Evolutionary conservation across 768 basidiomycete species (phyloP).

Genomic region (Lactarius hatsudake): DNA sequence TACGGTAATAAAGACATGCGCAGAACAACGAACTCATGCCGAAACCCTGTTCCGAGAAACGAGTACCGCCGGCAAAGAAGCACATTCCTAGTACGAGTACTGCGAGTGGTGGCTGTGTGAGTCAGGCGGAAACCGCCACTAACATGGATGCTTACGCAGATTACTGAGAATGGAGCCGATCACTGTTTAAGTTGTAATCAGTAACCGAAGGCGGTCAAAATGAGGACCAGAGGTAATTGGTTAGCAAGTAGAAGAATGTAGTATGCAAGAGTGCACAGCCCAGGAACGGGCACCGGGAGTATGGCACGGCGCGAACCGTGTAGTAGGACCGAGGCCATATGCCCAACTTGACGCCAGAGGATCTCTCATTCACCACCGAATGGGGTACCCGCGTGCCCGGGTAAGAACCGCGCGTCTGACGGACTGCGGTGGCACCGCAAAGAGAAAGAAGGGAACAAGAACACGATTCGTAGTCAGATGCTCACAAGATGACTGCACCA

Average conservation of each 20-base stretch:
- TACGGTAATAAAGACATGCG: neutral
- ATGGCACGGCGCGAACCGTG: neutral
- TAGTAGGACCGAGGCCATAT: neutral
- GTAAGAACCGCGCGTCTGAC: neutral
- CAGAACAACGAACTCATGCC: conserved; percentile 54
- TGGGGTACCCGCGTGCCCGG: neutral
- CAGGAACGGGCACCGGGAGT: neutral
- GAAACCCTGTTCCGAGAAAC: conserved; percentile 79
- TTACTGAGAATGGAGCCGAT: conserved; percentile 49
- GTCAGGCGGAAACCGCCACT: neutral
- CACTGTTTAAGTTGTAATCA: conserved; percentile 32
- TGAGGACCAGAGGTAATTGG: neutral
- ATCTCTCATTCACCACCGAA: neutral
- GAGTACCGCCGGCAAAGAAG: conserved; percentile 80
- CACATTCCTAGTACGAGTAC: conserved; percentile 88
- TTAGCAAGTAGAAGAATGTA: neutral
- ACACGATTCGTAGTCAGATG: neutral
- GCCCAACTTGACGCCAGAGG: neutral
- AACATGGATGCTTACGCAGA: conserved; percentile 34
- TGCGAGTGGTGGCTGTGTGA: conserved; percentile 32
- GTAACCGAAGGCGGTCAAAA: neutral
- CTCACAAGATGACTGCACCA: conserved; percentile 48
- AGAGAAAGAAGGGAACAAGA: neutral
- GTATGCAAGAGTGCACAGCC: neutral
- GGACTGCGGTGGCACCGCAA: neutral